These are phyloP conservation scores for Polyporus tsugae DNA, from an alignment of 1,284 basidiomycete species.

Conservation along the genomic window DNA sequence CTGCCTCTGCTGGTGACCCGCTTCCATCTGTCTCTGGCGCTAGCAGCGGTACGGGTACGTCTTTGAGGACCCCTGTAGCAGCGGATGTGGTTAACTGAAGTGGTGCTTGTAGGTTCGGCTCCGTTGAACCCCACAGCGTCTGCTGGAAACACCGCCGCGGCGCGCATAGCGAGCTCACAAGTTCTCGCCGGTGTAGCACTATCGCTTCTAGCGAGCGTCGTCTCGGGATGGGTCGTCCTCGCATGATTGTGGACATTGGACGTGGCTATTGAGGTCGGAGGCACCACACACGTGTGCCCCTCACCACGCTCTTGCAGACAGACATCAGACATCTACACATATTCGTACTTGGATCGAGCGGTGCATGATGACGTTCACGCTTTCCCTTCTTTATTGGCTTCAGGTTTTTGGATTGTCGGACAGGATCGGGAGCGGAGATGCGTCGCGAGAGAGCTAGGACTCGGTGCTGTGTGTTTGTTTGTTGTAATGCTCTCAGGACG, in stretches of 20 bases:
- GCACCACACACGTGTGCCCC: not conserved
- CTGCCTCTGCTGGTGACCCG: conserved; percentile 28
- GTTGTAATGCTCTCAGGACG: conserved; percentile 1
- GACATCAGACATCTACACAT: not conserved
- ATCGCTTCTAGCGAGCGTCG: conserved; percentile 19
- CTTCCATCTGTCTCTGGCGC: conserved; percentile 20
- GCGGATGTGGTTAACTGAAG: not conserved
- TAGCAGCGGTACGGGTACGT: not conserved
- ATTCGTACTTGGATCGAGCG: conserved; percentile 4
- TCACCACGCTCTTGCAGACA: not conserved
- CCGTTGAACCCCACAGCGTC: conserved; percentile 11
- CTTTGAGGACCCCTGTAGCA: not conserved
- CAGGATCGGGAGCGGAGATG: not conserved
- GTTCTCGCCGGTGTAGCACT: conserved; percentile 12
- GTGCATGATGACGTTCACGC: not conserved
- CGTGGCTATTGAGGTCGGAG: not conserved
- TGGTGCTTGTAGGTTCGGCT: not conserved
- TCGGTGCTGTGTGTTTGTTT: not conserved
- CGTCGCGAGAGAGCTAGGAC: not conserved
- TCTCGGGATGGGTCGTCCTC: conserved; percentile 21
- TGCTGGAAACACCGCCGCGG: conserved; percentile 9
- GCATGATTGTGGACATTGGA: conserved; percentile 12
- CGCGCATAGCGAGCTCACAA: not conserved
- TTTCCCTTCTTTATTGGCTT: conserved; percentile 3
- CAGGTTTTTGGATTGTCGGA: not conserved